phyloP scores from a whole-genome alignment of 2,329 filamentous ascomycete species.

The Xylaria sp. region DNA sequence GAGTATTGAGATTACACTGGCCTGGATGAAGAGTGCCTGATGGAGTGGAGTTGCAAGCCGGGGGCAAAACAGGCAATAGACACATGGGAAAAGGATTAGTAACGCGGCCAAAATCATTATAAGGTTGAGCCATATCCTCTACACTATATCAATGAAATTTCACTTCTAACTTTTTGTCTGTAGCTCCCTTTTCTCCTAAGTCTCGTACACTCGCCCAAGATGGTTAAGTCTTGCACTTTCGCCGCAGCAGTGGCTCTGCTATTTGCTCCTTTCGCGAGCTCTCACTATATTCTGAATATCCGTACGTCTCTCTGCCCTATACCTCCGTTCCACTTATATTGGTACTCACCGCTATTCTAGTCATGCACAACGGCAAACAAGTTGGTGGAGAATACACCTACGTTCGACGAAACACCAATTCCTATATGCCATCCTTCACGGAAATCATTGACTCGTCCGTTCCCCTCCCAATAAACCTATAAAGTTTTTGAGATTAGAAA shows the following conservation, averaged over 20 bases:
- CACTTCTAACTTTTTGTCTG: constrained; percentile 1
- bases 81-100: background rate
- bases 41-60: background rate
- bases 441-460: constrained; percentile 49
- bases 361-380: constrained; percentile 52
- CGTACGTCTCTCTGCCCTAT: constrained; percentile 29
- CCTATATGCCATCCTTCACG: constrained; percentile 51
- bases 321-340: background rate
- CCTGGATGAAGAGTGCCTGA: constrained; percentile 15
- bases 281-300: constrained; percentile 52
- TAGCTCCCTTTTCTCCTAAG: background rate
- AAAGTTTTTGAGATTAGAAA: background rate
- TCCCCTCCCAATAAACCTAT: background rate
- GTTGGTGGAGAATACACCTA: constrained; percentile 57
- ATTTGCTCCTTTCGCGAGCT: constrained; percentile 40
- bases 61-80: background rate
- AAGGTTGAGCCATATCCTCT: constrained; percentile 27
- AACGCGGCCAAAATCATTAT: constrained; percentile 20
- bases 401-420: constrained; percentile 57
- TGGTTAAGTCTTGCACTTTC: constrained; percentile 40
- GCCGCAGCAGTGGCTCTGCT: constrained; percentile 39
- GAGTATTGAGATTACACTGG: constrained; percentile 16
- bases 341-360: constrained; percentile 5
- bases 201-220: constrained; percentile 27
- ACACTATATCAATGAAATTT: background rate